These are phyloP conservation scores for Alternaria incomplexa DNA, from an alignment of 2,329 filamentous ascomycete genomes.

Conservation along the genomic window DNA sequence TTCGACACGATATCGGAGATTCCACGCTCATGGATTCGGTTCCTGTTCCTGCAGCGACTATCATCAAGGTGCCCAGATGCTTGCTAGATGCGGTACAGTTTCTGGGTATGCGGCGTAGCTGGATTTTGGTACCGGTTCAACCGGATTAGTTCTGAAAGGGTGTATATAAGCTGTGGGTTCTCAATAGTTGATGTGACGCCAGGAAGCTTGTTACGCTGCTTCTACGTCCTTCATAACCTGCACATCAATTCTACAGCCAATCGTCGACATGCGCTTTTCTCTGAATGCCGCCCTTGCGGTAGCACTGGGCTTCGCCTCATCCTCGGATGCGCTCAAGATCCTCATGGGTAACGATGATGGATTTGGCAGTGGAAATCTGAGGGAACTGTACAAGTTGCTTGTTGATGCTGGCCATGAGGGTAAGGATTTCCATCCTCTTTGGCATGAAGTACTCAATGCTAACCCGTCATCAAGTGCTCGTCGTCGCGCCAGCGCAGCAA, in stretches of 20 bases:
- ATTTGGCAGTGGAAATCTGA: slow-evolving; percentile 46
- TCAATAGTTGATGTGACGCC: neutral
- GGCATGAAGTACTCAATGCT: neutral
- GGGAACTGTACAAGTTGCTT: slow-evolving; percentile 41
- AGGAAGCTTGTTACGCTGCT: neutral
- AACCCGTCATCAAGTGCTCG: slow-evolving; percentile 37
- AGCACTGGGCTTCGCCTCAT: slow-evolving; percentile 22
- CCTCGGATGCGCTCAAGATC: slow-evolving; percentile 39
- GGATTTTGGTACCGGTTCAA: neutral
- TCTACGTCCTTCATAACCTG: neutral
- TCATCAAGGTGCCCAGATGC: neutral
- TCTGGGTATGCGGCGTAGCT: neutral
- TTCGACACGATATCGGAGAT: slow-evolving; percentile 3
- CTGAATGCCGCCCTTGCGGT: slow-evolving; percentile 20
- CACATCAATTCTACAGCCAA: neutral
- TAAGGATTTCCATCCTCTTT: neutral
- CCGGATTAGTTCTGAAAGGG: neutral
- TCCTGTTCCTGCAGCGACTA: slow-evolving; percentile 11
- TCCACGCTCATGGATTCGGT: neutral
- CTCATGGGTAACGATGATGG: slow-evolving; percentile 51
- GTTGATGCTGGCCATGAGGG: slow-evolving; percentile 37
- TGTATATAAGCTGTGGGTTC: neutral
- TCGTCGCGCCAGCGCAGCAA: slow-evolving; percentile 53
- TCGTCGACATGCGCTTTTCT: slow-evolving; percentile 20
- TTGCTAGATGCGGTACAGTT: neutral